phyloP scores from a whole-genome alignment of 2,329 filamentous ascomycete species.

The Sporothrix protearum region DNA sequence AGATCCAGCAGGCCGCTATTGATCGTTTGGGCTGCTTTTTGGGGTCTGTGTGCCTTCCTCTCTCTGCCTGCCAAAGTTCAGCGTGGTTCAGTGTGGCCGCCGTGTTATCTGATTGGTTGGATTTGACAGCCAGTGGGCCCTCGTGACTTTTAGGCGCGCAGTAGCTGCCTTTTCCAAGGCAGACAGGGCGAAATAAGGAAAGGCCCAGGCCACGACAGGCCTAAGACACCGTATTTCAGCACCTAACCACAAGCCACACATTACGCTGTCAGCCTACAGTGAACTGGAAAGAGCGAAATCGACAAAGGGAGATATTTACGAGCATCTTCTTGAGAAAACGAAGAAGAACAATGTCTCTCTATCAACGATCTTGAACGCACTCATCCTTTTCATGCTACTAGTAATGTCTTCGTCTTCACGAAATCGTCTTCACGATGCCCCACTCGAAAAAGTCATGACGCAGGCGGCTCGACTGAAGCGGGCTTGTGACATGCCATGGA shows the following conservation, averaged over 20 bases:
- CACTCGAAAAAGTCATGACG: conserved; percentile 8
- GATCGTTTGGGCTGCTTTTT: background rate
- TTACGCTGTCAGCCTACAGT: background rate
- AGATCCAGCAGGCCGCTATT: background rate
- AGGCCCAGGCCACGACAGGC: background rate
- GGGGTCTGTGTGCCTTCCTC: background rate
- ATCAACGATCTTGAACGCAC: too few species aligned
- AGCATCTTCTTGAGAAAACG: background rate
- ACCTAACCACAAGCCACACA: background rate
- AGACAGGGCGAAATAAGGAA: background rate
- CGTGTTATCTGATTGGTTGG: conserved; percentile 16
- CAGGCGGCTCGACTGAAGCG: background rate
- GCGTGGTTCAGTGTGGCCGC: background rate
- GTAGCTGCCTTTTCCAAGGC: conserved; percentile 15
- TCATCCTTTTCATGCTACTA: background rate
- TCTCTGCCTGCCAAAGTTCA: background rate
- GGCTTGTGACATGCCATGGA: conserved; percentile 8
- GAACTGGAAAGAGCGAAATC: background rate
- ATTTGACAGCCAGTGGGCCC: background rate
- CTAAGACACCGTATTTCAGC: background rate
- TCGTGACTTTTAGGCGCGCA: background rate
- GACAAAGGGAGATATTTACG: background rate
- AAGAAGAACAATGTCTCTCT: background rate
- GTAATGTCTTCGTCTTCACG: too few species aligned
- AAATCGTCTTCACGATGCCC: background rate